Conservation (phyloP, 2,329 filamentous ascomycete species). For the Zymoseptoria crescenta region DNA sequence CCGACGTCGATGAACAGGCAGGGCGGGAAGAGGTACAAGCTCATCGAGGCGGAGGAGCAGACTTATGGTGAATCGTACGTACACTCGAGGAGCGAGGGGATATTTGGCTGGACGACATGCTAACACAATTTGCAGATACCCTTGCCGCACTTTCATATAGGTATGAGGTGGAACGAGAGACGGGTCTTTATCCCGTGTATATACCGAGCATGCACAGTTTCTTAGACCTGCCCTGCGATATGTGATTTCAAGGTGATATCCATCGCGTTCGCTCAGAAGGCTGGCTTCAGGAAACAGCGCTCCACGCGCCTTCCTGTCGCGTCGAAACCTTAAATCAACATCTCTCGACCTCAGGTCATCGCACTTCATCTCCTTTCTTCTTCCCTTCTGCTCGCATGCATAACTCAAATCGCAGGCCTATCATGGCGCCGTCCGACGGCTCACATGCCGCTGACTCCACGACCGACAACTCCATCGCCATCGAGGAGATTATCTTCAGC, state of each 20-base stretch:
- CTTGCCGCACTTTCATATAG: conserved; percentile 39
- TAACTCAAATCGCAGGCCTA: neutral
- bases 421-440: conserved; percentile 10
- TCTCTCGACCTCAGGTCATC: neutral
- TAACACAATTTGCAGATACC: conserved; percentile 32
- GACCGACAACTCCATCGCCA: conserved; percentile 5
- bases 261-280: too few relatives aligned
- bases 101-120: conserved; percentile 4
- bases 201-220: neutral
- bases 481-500: conserved; percentile 40
- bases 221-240: neutral
- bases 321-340: neutral
- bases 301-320: conserved; percentile 2
- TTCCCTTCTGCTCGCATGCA: neutral
- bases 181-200: neutral
- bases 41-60: conserved; percentile 63
- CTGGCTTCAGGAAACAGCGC: conserved; percentile 1
- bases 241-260: neutral
- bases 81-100: neutral
- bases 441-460: conserved; percentile 1
- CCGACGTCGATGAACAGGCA: conserved; percentile 61
- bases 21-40: conserved; percentile 58
- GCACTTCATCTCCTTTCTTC: neutral
- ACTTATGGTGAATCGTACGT: conserved; percentile 50
- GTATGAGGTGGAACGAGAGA: neutral